A percentile compares a stretch with the other conserved stretches of the same genome.
phyloP scores from a whole-genome alignment of 2,329 filamentous ascomycete genomes.

The Pseudofabraea citricarpa region DNA sequence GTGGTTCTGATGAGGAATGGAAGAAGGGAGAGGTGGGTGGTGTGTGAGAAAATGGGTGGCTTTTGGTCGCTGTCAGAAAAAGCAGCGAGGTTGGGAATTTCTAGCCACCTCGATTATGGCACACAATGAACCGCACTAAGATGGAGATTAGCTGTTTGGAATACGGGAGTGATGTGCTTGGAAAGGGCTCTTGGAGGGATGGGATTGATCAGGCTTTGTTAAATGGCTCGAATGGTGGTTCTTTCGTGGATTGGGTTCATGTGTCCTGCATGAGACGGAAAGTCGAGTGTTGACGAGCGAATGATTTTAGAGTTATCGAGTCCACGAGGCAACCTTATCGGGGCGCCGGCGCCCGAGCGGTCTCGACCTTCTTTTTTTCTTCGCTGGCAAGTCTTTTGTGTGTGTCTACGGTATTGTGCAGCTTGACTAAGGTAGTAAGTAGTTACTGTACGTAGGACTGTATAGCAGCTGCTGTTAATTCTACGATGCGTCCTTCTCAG shows the following conservation, averaged over 20 bases:
- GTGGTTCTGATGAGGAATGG: constrained; percentile 11
- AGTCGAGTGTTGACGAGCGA: neutral
- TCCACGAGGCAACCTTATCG: neutral
- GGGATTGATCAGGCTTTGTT: neutral
- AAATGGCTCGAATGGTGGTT: neutral
- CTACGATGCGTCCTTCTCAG: neutral
- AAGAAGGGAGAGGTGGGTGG: constrained; percentile 5
- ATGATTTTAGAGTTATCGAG: neutral
- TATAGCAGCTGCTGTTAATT: neutral
- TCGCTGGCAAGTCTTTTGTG: neutral
- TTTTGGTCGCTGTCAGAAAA: neutral
- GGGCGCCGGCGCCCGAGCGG: neutral
- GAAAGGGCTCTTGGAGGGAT: neutral
- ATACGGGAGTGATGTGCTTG: neutral
- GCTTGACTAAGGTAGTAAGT: neutral
- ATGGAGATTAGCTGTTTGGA: neutral
- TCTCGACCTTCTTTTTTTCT: neutral
- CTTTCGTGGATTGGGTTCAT: neutral
- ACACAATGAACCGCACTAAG: neutral
- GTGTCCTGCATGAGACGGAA: neutral
- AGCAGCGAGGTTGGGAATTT: neutral
- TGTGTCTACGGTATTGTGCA: neutral
- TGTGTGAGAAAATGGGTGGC: neutral
- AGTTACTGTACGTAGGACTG: neutral
- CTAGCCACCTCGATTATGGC: neutral